Evolutionary conservation across 805 yeast genomes (phyloP), one percentile per base, ranked within the genome.

Genomic region (Saccharomycopsis amapae): DNA sequence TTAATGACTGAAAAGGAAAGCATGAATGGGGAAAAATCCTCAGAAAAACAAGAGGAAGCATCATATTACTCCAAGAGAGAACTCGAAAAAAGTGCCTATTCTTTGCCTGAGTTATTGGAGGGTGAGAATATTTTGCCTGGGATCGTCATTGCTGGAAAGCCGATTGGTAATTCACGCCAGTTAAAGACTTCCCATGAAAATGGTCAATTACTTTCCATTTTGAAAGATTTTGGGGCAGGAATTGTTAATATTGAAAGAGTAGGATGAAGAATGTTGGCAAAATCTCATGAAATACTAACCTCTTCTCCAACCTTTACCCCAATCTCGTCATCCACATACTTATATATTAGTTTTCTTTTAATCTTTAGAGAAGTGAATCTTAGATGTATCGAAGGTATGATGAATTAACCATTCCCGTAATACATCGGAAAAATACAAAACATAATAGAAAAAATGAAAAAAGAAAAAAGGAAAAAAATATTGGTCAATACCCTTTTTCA

Each of bases 81-180:
- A 10, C 18, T 9, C n/a, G 17, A 15, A 9, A 17, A 12, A 10
- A 44, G 40, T 34, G 22, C 37, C 2, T 44, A 36, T 32, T 22
- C 19, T 18, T 37, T 45, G 13, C 42, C 42, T 4, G 30, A 35
- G 12, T 37, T 49, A 4, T 15, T 26, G 18, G 42, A 30, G n/a
- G 38, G 33, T 26, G 53, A 49, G 28, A 49, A 49, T 35, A 46
- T 49, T 31, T 32, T 49, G 13, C 53, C 53, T 1, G 53, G 53
- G 6, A 38, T 49, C 15, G 38, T 49, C 3, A 49, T 49, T 38
- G 53, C 53, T 10, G 53, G 53, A 9, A 49, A 49, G 33, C 53
- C 53, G 18, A 46, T 49, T 28, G 53, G 45, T 6, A 49, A 49
- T 32, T 42, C 50, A 10, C 39, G 53, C 13, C 53, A 49, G 26